Evolutionary conservation across 2,329 filamentous ascomycete genomes (phyloP), one percentile per base, ranked within the genome.

Genomic region (Fusarium praegraminearum): DNA sequence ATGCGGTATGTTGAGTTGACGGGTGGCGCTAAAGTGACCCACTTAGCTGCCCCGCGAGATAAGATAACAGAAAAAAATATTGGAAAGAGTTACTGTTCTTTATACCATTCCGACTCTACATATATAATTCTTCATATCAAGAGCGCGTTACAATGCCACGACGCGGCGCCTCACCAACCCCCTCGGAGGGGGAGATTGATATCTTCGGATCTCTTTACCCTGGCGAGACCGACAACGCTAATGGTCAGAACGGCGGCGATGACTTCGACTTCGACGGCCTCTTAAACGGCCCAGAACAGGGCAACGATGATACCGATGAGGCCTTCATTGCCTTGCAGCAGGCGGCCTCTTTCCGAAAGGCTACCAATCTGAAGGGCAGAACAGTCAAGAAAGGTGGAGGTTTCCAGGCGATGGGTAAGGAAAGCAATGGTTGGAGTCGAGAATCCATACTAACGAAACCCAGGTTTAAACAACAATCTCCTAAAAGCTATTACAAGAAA

Each of bases 341-440:
- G 78, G 91, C 93, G 5, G 93, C 93, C 18, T 93, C 92, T 7
- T 98, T 98, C 77, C 86, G 95, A 66, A 98, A 98, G 77, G 84
- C 89, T 1, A 87, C 91, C 12, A 96, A 94, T 76, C 74, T 96
- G 10, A 96, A 95, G 79, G 93, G 93, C 22, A 92, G 92, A 68
- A 91, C 90, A 4, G 92, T 93, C 33, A 98, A 98, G 84, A 99
- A 98, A 80, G 93, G 94, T 38, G 96, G 96, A 75, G 96, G 95
- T 54, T 99, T 99, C 78, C 96, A 99, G 79, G 91, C 93, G 47
- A 98, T 99, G 94, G 92, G 88, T 90, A 80, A 62, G 82, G 67
- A 20, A 24, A 30, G 18, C 10, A 20, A 45, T 12, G 26, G 28
- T n/a, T 18, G 15, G 18, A 53, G 30, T 38, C 20, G 46, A 54